Conservation (phyloP, 306 rosid genomes). For the Malus sylvestris region DNA sequence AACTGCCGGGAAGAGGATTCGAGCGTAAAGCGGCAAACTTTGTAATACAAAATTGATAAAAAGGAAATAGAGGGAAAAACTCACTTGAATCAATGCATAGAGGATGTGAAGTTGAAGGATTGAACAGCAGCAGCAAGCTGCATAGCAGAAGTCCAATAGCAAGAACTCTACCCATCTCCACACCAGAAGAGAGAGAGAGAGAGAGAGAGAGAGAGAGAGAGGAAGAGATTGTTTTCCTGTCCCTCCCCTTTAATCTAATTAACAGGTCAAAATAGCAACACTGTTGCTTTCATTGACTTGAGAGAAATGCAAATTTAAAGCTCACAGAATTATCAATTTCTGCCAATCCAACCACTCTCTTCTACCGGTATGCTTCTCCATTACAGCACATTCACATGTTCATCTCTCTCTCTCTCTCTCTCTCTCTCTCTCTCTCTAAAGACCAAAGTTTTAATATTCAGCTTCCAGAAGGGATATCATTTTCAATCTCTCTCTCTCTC, state of each 20-base stretch:
- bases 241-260: conserved; percentile 17
- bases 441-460: background rate
- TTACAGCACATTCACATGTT: conserved; percentile 8
- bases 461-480: conserved; percentile 21
- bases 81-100: conserved; percentile 76
- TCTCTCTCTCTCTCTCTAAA: background rate
- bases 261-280: conserved; percentile 8
- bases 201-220: background rate
- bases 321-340: conserved; percentile 5
- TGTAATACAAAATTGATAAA: background rate
- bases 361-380: background rate
- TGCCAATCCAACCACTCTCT: conserved; percentile 10
- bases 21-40: background rate
- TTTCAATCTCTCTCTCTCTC: conserved; percentile 9
- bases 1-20: background rate
- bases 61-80: conserved; percentile 11
- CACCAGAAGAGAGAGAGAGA: conserved; percentile 13
- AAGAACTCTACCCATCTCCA: conserved; percentile 46
- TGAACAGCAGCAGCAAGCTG: conserved; percentile 47
- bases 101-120: conserved; percentile 59
- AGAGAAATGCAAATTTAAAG: background rate
- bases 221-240: background rate
- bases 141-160: conserved; percentile 37
- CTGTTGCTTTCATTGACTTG: conserved; percentile 6
- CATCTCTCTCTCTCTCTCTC: background rate